Conservation (phyloP, 2,329 filamentous ascomycete genomes). For the Cladosporium phlei region DNA sequence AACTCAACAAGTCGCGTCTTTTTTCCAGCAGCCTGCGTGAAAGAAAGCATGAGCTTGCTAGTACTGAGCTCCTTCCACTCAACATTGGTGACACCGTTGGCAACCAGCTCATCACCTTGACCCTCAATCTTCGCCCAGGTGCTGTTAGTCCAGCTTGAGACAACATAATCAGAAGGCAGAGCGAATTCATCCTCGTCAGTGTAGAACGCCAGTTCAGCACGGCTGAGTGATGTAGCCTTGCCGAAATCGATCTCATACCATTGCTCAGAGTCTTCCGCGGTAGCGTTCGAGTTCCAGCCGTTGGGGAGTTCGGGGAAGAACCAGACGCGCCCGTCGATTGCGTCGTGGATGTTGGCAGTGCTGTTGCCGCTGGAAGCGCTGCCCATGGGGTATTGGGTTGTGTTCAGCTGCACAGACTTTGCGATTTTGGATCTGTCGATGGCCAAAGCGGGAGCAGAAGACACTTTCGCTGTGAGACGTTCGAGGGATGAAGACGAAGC, state of each 20-base stretch:
- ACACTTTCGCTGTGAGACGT: slow-evolving; percentile 25
- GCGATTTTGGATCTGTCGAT: slow-evolving; percentile 30
- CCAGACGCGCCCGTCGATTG: slow-evolving; percentile 39
- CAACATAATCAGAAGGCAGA: slow-evolving; percentile 27
- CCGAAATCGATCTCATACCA: slow-evolving; percentile 39
- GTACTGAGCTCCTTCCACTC: slow-evolving; percentile 28
- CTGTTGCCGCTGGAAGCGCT: slow-evolving; percentile 29
- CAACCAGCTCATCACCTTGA: slow-evolving; percentile 23
- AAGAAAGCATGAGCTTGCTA: slow-evolving; percentile 29
- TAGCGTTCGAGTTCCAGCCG: slow-evolving; percentile 35
- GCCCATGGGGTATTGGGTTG: slow-evolving; percentile 30
- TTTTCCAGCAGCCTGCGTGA: slow-evolving; percentile 30
- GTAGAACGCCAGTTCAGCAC: slow-evolving; percentile 38
- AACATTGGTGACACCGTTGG: slow-evolving; percentile 36
- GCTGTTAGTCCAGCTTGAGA: slow-evolving; percentile 26
- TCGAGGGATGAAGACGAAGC: slow-evolving; percentile 28
- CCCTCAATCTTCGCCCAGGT: slow-evolving; percentile 30
- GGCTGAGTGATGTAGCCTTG: slow-evolving; percentile 22
- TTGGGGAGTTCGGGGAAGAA: slow-evolving; percentile 38
- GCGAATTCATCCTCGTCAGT: slow-evolving; percentile 28
- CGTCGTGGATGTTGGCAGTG: slow-evolving; percentile 29
- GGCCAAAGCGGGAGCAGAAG: slow-evolving; percentile 22
- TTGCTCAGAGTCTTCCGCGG: slow-evolving; percentile 25
- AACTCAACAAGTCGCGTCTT: slow-evolving; percentile 37
- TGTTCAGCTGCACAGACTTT: slow-evolving; percentile 35